Evolutionary conservation across 331 rosid genomes (phyloP).

Genomic region (Telfairia occidentalis): DNA sequence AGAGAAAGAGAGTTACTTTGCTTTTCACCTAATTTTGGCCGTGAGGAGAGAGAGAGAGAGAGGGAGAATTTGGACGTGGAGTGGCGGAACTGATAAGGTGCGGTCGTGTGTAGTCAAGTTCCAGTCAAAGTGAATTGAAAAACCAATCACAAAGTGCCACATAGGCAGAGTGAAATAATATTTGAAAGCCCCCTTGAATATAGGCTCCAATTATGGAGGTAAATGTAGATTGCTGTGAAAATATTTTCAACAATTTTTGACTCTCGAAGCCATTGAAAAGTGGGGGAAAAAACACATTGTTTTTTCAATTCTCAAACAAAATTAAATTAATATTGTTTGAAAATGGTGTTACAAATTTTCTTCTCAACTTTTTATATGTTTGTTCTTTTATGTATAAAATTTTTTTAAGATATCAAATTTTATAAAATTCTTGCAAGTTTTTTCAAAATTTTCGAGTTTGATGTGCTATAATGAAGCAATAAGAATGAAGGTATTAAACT

Average conservation of each 20-base stretch:
- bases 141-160: not conserved
- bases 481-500: too few species aligned
- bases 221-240: not conserved
- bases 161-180: not conserved
- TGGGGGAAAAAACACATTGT: not conserved
- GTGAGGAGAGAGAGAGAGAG: slow-evolving; percentile 6
- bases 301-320: too few species aligned
- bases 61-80: not conserved
- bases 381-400: too few species aligned
- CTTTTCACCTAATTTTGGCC: slow-evolving; percentile 61
- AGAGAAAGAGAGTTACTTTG: slow-evolving; percentile 24
- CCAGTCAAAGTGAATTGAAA: not conserved
- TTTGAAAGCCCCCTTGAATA: not conserved
- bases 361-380: too few species aligned
- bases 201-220: slow-evolving; percentile 5
- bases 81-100: not conserved
- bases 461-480: too few species aligned
- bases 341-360: too few species aligned
- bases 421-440: too few species aligned
- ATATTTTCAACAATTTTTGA: not conserved
- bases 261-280: not conserved
- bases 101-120: slow-evolving; percentile 23
- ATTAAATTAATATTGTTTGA: too few species aligned
- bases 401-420: too few species aligned
- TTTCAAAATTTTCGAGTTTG: too few species aligned